Evolutionary conservation across 768 basidiomycete species (phyloP).

Genomic region (Lactarius akahatsu): DNA sequence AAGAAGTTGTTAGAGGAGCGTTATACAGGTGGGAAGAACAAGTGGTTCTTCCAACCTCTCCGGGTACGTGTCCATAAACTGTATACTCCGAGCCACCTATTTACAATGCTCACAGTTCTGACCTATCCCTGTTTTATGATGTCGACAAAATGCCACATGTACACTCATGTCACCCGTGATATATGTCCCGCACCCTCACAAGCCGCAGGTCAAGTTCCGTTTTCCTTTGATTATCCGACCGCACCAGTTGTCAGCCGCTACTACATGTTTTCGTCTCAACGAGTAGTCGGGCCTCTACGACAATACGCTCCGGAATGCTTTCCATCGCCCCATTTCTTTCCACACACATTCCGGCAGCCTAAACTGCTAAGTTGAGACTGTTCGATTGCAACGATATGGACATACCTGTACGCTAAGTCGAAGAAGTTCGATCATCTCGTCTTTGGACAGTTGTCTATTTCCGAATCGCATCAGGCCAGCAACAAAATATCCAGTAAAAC

Average conservation of each 20-base stretch:
- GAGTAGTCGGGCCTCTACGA: constrained; percentile 38
- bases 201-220: constrained; percentile 1
- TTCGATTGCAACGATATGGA: neutral
- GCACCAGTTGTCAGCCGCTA: neutral
- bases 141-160: constrained; percentile 41
- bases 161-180: constrained; percentile 35
- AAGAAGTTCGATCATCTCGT: constrained; percentile 40
- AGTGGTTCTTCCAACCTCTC: constrained; percentile 93
- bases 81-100: too few relatives aligned
- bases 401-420: constrained; percentile 45
- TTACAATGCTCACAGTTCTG: constrained; percentile 37
- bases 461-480: constrained; percentile 50
- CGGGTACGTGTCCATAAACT: constrained; percentile 51
- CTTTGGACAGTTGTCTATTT: constrained; percentile 26
- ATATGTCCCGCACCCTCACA: constrained; percentile 31
- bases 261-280: neutral
- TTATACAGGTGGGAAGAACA: constrained; percentile 92
- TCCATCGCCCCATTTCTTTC: constrained; percentile 58
- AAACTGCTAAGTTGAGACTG: neutral
- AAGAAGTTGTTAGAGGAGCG: constrained; percentile 97
- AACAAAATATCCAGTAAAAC: constrained; percentile 62
- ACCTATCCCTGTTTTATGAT: constrained; percentile 28
- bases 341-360: constrained; percentile 65
- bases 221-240: neutral
- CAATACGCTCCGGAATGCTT: constrained; percentile 47